Base-by-base conservation (phyloP, 495 filamentous ascomycete species). In the Ramalina intermedia region DNA sequence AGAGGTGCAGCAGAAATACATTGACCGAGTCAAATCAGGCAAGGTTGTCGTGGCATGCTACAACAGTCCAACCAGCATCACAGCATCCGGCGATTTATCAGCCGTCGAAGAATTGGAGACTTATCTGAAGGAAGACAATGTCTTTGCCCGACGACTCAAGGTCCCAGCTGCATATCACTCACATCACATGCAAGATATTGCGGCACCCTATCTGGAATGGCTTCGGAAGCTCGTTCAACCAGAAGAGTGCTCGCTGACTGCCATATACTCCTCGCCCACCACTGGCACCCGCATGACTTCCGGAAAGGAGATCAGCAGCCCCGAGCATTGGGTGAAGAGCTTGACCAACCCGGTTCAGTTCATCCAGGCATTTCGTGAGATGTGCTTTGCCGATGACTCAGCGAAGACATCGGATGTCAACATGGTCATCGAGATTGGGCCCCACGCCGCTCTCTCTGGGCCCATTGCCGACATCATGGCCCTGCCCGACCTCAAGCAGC, bases 151-250 rank as follows among this genome's bases (percentile, higher is more conserved):
- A 48, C 66, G 66, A 26, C 63, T 78, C 2, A 60, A 67, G 38
- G 68, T 76, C 26, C 69, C 71, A 37, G 62, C 67, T n/a, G 73
- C 72, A n/a, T 78, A 74, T 46, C 74, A 78, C 50, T 76, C 73
- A 13, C 65, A 64, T 20, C 72, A 76, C 48, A 77, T 78, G 74
- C 57, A 67, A 35, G 55, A 21, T 3, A 47, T 55, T 26, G 47
- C 52, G 2, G 46, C 41, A 18, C 13, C 41, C 18, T 53, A 53
- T 23, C 43, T 24, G 6, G 44, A 21, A n/a, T 47, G 21, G 29
- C 17, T 46, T 23, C 37, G 4, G 27, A 23, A 33, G 29, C 29
- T 33, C 7, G 29, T 33, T 7, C 8, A 33, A 13, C 29, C 29
- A 11, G 29, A 33, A 33, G 29, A 33, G 29, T 33, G 29, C 12